These are phyloP conservation scores for Erodium chrysanthum DNA, from an alignment of 441 rosid species.

Conservation along the genomic window DNA sequence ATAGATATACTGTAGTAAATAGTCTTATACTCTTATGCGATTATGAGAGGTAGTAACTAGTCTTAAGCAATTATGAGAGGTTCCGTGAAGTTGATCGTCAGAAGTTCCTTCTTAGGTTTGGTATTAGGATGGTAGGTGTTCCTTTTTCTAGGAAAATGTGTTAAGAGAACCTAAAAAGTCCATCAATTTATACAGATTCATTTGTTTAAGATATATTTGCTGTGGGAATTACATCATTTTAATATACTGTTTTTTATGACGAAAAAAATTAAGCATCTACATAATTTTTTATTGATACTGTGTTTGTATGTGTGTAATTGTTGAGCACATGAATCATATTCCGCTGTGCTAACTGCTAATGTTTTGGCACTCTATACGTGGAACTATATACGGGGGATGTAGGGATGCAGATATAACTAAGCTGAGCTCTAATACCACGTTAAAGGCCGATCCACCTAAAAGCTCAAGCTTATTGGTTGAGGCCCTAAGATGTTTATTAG, in stretches of 20 bases:
- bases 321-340: not conserved
- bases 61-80: not conserved
- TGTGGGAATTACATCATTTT: not conserved
- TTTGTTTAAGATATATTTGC: not conserved
- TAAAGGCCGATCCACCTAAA: no score
- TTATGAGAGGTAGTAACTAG: no score
- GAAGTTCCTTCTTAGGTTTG: no score
- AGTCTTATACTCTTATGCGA: not conserved
- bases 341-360: not conserved
- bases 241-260: no score
- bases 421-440: no score
- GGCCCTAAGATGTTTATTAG: no score
- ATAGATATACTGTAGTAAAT: not conserved
- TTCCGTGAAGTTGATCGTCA: not conserved
- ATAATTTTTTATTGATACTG: not conserved
- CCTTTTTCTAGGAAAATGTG: not conserved
- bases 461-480: no score
- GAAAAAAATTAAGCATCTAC: not conserved
- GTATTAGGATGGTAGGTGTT: not conserved
- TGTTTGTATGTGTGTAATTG: not conserved
- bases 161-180: not conserved
- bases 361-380: not conserved
- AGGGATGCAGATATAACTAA: no score
- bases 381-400: no score
- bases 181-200: no score